Evolutionary conservation across 2,329 filamentous ascomycete genomes (phyloP).

Genomic region (Fusarium sp.): DNA sequence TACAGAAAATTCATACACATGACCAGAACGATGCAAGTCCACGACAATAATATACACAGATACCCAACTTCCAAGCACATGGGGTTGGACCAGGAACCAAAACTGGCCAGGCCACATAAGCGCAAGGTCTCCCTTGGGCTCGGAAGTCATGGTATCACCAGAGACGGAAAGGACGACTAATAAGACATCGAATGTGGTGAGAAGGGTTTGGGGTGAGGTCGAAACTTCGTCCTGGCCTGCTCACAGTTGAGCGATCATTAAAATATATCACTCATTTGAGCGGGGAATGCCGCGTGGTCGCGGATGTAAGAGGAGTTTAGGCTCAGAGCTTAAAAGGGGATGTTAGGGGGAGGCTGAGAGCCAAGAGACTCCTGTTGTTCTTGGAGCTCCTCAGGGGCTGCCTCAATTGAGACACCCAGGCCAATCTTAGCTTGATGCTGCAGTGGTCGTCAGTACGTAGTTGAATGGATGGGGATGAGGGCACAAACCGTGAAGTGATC

Average conservation of each 20-base stretch:
- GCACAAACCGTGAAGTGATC: slow-evolving; percentile 90
- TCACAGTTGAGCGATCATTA: slow-evolving; percentile 46
- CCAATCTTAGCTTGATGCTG: slow-evolving; percentile 97
- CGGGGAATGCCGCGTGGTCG: slow-evolving; percentile 35
- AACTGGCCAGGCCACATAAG: slow-evolving; percentile 21
- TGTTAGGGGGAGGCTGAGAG: slow-evolving; percentile 64
- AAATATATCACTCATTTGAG: slow-evolving; percentile 41
- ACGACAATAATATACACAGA: slow-evolving; percentile 48
- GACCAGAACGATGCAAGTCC: slow-evolving; percentile 31
- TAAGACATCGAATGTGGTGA: slow-evolving; percentile 47
- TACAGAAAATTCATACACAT: slow-evolving; percentile 32
- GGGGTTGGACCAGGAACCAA: slow-evolving; percentile 13
- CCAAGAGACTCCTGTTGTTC: slow-evolving; percentile 78
- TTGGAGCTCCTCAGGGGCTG: slow-evolving; percentile 85
- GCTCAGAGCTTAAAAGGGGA: slow-evolving; percentile 69
- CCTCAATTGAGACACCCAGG: slow-evolving; percentile 91
- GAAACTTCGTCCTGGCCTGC: slow-evolving; percentile 37
- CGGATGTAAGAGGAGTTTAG: slow-evolving; percentile 31
- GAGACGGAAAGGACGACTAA: slow-evolving; percentile 43
- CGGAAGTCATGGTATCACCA: slow-evolving; percentile 37
- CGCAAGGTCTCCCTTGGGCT: slow-evolving; percentile 5
- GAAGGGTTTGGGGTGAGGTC: slow-evolving; percentile 32
- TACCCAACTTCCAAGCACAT: slow-evolving; percentile 17
- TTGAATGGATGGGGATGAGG: neutral
- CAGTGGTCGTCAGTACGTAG: slow-evolving; percentile 32